Evolutionary conservation across 176 grass and related monocot species (phyloP).

Genomic region (Oryza glumipatula): DNA sequence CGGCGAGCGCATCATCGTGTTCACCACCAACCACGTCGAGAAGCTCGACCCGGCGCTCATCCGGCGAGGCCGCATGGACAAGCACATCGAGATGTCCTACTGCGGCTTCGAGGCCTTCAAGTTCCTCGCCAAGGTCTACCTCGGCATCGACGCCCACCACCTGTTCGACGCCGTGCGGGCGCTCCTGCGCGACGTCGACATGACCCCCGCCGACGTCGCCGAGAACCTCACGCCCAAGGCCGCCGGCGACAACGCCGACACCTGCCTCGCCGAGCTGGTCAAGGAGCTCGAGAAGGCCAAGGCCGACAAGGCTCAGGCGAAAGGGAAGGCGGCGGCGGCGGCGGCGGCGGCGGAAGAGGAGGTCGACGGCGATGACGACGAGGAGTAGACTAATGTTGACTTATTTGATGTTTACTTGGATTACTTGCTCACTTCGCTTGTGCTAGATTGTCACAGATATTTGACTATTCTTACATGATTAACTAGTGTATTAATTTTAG

Average conservation of each 20-base stretch:
- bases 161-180: constrained; percentile 9
- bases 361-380: background rate
- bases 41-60: constrained; percentile 53
- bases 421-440: background rate
- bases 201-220: constrained; percentile 42
- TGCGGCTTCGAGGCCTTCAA: constrained; percentile 48
- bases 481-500: background rate
- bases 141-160: constrained; percentile 13
- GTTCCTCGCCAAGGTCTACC: constrained; percentile 39
- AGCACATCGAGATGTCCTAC: constrained; percentile 61
- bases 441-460: background rate
- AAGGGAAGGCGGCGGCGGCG: background rate
- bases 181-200: constrained; percentile 17
- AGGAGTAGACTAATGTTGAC: background rate
- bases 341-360: background rate
- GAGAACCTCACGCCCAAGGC: constrained; percentile 43
- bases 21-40: constrained; percentile 55
- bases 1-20: constrained; percentile 49
- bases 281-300: constrained; percentile 26
- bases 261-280: constrained; percentile 23
- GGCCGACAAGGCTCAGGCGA: constrained; percentile 13
- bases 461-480: too few relatives aligned
- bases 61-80: constrained; percentile 56
- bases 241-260: background rate
- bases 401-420: background rate